Evolutionary conservation across 805 yeast species (phyloP).

Genomic region (Hermanozyma aechmeae): DNA sequence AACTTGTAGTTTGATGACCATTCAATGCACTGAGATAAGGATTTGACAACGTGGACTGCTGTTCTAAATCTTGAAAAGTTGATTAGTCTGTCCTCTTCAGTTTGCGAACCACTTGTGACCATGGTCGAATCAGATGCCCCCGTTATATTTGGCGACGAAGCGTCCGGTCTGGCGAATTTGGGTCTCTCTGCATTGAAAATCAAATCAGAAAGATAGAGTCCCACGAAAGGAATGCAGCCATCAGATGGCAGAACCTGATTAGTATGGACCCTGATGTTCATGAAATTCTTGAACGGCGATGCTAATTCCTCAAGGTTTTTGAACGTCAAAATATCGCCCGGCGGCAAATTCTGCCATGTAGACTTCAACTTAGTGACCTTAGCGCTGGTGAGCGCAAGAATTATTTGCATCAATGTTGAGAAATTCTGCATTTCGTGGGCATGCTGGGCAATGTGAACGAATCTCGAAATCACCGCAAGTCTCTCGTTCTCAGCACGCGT

Average conservation of each 20-base stretch:
- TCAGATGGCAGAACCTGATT: conserved; percentile 48
- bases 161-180: conserved; percentile 23
- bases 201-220: conserved; percentile 75
- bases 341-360: conserved; percentile 69
- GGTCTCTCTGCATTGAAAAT: conserved; percentile 64
- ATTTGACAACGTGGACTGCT: conserved; percentile 68
- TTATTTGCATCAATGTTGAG: conserved; percentile 80
- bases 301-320: conserved; percentile 61
- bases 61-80: conserved; percentile 74
- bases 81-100: conserved; percentile 35
- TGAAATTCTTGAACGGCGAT: conserved; percentile 68
- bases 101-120: too few species aligned
- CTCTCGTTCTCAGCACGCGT: conserved; percentile 54
- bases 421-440: conserved; percentile 69
- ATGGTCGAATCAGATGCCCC: conserved; percentile 3
- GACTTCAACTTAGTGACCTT: conserved; percentile 47
- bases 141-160: neutral
- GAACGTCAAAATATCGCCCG: conserved; percentile 62
- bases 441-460: conserved; percentile 76
- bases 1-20: conserved; percentile 69
- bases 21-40: conserved; percentile 71
- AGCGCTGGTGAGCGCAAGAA: conserved; percentile 68
- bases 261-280: conserved; percentile 54
- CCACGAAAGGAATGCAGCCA: conserved; percentile 89
- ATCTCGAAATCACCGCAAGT: conserved; percentile 66